A percentile compares a stretch with the other conserved stretches of the same genome.
Conservation (phyloP, 2,329 filamentous ascomycete species). For the Gyromitra esculenta region DNA sequence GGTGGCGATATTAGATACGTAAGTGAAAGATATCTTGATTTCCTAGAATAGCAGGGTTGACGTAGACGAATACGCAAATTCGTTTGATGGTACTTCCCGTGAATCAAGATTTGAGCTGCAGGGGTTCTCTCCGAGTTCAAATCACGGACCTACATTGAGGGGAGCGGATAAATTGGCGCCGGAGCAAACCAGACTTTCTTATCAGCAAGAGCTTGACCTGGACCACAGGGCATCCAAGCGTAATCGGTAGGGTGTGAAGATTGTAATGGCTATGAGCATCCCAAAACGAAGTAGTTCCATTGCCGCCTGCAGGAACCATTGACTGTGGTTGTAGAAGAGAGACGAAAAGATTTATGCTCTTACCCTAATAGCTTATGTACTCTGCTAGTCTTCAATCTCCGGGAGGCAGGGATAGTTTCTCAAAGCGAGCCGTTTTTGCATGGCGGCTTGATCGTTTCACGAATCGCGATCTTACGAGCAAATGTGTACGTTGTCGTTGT, state of each 20-base stretch:
- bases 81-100: slow-evolving; percentile 22
- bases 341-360: slow-evolving; percentile 15
- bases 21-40: slow-evolving; percentile 8
- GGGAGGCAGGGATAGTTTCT: slow-evolving; percentile 24
- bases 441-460: slow-evolving; percentile 35
- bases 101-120: slow-evolving; percentile 38
- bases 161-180: slow-evolving; percentile 43
- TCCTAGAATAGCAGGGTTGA: slow-evolving; percentile 3
- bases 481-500: slow-evolving; percentile 10
- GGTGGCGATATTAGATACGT: slow-evolving; percentile 1
- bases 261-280: not conserved
- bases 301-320: slow-evolving; percentile 7
- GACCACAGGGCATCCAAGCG: slow-evolving; percentile 12
- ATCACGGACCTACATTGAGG: slow-evolving; percentile 23
- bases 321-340: slow-evolving; percentile 1
- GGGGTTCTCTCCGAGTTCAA: slow-evolving; percentile 22
- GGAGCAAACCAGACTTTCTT: slow-evolving; percentile 35
- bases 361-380: slow-evolving; percentile 30
- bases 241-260: not conserved
- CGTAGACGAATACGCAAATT: slow-evolving; percentile 25
- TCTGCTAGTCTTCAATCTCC: slow-evolving; percentile 33
- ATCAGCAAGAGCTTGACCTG: slow-evolving; percentile 22
- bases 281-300: not conserved
- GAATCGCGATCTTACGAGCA: slow-evolving; percentile 28
- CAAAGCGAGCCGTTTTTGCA: slow-evolving; percentile 43